phyloP scores from a whole-genome alignment of 805 yeast genomes.

The Ogataea haglerorum region DNA sequence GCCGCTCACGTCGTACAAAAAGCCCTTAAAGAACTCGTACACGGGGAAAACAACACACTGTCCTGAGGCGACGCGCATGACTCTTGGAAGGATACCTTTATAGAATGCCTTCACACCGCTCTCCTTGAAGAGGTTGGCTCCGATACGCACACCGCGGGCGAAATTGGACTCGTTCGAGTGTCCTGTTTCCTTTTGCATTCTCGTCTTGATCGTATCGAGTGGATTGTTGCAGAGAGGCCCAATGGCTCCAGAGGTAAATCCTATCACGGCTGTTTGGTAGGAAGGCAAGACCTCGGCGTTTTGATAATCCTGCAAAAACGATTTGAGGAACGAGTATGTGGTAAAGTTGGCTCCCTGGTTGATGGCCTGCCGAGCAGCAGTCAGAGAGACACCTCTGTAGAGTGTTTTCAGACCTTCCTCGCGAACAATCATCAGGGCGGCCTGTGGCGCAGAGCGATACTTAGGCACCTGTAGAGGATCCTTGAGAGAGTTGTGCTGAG shows the following conservation, averaged over 20 bases:
- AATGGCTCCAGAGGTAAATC: constrained; percentile 90
- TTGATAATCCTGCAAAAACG: constrained; percentile 61
- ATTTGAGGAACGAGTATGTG: constrained; percentile 82
- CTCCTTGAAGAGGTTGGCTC: constrained; percentile 75
- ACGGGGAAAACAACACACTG: constrained; percentile 98
- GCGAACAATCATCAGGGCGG: constrained; percentile 72
- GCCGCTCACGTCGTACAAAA: constrained; percentile 44
- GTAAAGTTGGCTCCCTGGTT: constrained; percentile 99
- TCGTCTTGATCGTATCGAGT: constrained; percentile 92
- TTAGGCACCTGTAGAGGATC: constrained; percentile 76
- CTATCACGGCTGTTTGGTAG: constrained; percentile 91
- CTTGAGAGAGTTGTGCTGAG: constrained; percentile 88
- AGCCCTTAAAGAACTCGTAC: constrained; percentile 79
- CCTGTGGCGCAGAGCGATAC: constrained; percentile 91
- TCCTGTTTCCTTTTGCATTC: constrained; percentile 88
- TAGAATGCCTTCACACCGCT: constrained; percentile 88
- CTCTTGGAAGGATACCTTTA: constrained; percentile 97
- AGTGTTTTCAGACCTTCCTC: constrained; percentile 90
- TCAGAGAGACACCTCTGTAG: constrained; percentile 91
- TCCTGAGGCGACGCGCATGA: constrained; percentile 99
- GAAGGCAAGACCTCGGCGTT: constrained; percentile 64
- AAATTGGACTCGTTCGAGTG: constrained; percentile 62
- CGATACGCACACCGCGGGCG: constrained; percentile 76
- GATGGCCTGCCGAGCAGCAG: constrained; percentile 97
- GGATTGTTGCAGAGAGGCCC: constrained; percentile 99